Evolutionary conservation across 164 flowering plant species (phyloP).

Genomic region (Vitis rotundifolia): DNA sequence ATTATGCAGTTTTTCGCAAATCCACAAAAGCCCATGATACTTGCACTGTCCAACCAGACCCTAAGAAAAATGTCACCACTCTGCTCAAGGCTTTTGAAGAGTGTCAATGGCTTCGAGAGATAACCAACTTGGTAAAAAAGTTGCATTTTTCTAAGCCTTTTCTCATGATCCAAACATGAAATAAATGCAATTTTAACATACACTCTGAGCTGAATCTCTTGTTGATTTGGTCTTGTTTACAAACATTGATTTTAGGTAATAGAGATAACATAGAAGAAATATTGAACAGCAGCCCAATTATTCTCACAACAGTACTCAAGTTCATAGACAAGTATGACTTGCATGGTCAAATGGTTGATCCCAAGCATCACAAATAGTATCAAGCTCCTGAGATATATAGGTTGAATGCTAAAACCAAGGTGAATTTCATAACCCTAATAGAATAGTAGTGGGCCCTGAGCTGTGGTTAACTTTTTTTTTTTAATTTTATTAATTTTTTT

Average conservation of each 20-base stretch:
- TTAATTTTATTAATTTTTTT: no score
- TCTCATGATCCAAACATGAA: neutral
- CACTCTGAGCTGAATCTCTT: neutral
- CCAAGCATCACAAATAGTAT: conserved; percentile 88
- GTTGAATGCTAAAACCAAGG: conserved; percentile 82
- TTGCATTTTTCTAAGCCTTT: neutral
- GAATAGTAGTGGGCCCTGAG: no score
- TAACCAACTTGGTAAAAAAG: conserved; percentile 69
- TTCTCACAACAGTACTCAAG: conserved; percentile 66
- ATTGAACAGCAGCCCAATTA: conserved; percentile 56
- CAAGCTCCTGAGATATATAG: conserved; percentile 85
- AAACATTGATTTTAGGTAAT: conserved; percentile 82
- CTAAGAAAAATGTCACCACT: conserved; percentile 80
- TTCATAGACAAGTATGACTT: conserved; percentile 78
- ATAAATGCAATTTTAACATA: neutral
- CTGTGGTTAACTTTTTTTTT: no score
- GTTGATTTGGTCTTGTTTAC: conserved; percentile 12
- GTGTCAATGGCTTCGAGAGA: conserved; percentile 62
- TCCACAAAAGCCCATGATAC: conserved; percentile 87
- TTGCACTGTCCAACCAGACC: conserved; percentile 90
- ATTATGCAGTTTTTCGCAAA: conserved; percentile 81
- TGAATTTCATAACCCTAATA: neutral
- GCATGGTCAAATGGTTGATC: conserved; percentile 83
- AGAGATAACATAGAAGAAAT: conserved; percentile 86
- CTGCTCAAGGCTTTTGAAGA: conserved; percentile 83